These are phyloP conservation scores for Coemansia sp. DNA, from an alignment of 192 early-diverging fungal genomes.

Conservation along the genomic window DNA sequence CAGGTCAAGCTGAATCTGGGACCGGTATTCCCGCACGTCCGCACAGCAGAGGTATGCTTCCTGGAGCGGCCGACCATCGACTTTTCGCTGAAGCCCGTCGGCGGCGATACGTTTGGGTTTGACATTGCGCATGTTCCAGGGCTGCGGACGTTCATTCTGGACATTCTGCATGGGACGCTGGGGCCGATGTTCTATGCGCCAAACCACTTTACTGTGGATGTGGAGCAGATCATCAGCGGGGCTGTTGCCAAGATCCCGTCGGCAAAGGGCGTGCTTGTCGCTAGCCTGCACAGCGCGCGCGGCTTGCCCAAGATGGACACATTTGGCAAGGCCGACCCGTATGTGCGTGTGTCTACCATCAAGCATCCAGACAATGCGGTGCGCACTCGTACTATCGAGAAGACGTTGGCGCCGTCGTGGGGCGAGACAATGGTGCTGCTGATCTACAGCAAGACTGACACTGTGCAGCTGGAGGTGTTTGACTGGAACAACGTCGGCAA, in stretches of 20 bases:
- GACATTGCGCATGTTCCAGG: slow-evolving; percentile 90
- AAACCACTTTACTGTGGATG: slow-evolving; percentile 73
- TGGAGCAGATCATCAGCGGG: slow-evolving; percentile 76
- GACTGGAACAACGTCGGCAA: slow-evolving; percentile 77
- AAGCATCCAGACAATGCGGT: slow-evolving; percentile 66
- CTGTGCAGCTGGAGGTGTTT: slow-evolving; percentile 73
- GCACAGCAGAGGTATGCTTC: slow-evolving; percentile 80
- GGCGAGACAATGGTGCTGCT: slow-evolving; percentile 75
- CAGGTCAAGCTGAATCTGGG: slow-evolving; percentile 82
- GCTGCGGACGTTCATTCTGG: slow-evolving; percentile 71
- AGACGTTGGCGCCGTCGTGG: slow-evolving; percentile 85
- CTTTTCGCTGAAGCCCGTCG: slow-evolving; percentile 88
- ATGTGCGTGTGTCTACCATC: slow-evolving; percentile 66
- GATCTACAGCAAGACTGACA: slow-evolving; percentile 73
- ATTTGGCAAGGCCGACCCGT: slow-evolving; percentile 89
- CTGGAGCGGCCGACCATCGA: slow-evolving; percentile 82
- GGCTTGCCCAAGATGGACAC: slow-evolving; percentile 83
- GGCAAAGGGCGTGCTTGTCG: slow-evolving; percentile 82
- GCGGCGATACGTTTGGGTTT: slow-evolving; percentile 77
- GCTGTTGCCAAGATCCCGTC: slow-evolving; percentile 62
- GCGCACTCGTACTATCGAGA: slow-evolving; percentile 64
- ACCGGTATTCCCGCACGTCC: slow-evolving; percentile 82
- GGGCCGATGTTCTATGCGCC: slow-evolving; percentile 85
- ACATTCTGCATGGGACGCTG: slow-evolving; percentile 69
- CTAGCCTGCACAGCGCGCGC: slow-evolving; percentile 77